Percentiles rank a stretch among this genome's conserved stretches.
Conservation (phyloP, 768 basidiomycete genomes). For the Cyclocybe aegerita region DNA sequence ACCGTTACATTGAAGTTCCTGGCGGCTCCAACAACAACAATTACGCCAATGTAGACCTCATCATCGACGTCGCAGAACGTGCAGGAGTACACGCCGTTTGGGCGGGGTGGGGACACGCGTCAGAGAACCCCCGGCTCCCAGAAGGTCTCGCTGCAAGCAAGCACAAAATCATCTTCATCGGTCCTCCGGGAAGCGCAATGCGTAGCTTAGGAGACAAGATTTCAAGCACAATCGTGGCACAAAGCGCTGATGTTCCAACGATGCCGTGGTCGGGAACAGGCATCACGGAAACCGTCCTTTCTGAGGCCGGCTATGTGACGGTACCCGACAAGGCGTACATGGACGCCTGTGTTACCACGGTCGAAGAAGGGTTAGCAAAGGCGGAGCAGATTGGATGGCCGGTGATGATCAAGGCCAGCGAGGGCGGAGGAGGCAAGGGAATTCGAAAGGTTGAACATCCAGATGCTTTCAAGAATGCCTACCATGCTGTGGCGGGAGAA, state of each 20-base stretch:
- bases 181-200: constrained; percentile 98
- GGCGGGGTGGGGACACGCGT: constrained; percentile 99
- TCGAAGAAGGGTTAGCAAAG: constrained; percentile 81
- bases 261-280: constrained; percentile 99
- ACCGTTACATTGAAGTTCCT: constrained; percentile 97
- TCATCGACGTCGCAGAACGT: constrained; percentile 96
- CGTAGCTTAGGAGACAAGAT: constrained; percentile 99
- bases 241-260: constrained; percentile 93
- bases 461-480: constrained; percentile 92
- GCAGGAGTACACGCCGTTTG: constrained; percentile 98
- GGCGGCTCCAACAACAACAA: constrained; percentile 99
- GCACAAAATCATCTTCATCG: constrained; percentile 98
- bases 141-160: constrained; percentile 90
- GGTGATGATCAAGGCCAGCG: constrained; percentile 99
- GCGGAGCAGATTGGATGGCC: constrained; percentile 94
- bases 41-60: constrained; percentile 98
- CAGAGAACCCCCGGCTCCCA: constrained; percentile 95
- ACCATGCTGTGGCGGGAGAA: constrained; percentile 90
- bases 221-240: constrained; percentile 98
- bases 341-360: constrained; percentile 83
- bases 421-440: constrained; percentile 99
- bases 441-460: constrained; percentile 90
- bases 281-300: constrained; percentile 82
- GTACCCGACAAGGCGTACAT: constrained; percentile 91
- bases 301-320: constrained; percentile 85